Percentiles rank a stretch among this genome's conserved stretches.
Evolutionary conservation across 805 yeast species (phyloP).

Genomic region (Cyberlindnera nakhonratchasimensis): DNA sequence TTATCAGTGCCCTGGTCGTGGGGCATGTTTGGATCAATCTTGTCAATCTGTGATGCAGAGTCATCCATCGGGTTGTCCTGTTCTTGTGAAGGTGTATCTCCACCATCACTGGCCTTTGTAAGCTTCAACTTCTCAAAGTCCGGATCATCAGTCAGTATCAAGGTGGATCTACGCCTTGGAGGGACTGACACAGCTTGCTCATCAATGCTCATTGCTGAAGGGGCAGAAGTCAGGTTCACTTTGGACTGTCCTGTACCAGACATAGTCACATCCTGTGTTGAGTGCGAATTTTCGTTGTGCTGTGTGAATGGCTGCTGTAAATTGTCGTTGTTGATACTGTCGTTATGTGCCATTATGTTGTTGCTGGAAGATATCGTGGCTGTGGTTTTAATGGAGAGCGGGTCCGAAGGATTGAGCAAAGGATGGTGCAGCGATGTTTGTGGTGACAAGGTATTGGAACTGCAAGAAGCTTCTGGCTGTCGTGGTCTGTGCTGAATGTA

Average conservation of each 20-base stretch:
- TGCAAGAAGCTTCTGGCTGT: conserved; percentile 1
- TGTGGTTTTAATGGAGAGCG: conserved; percentile 9
- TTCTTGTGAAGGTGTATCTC: conserved; percentile 15
- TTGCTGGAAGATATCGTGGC: conserved; percentile 20
- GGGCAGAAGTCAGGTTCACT: conserved; percentile 22
- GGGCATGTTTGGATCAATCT: conserved; percentile 7
- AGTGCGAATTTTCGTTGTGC: conserved; percentile 12
- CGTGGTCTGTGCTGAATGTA: neutral
- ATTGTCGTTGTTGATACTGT: conserved; percentile 1
- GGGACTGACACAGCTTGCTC: conserved; percentile 12
- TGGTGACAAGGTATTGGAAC: conserved; percentile 6
- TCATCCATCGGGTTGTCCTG: conserved; percentile 9
- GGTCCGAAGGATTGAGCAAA: conserved; percentile 17
- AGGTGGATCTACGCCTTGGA: conserved; percentile 61
- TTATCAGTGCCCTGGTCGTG: conserved; percentile 3
- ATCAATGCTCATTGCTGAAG: conserved; percentile 28
- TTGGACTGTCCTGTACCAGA: conserved; percentile 26
- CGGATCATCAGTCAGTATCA: conserved; percentile 66
- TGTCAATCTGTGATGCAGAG: conserved; percentile 12
- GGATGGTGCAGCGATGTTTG: conserved; percentile 20
- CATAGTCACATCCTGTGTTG: conserved; percentile 28
- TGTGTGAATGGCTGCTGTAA: conserved; percentile 5
- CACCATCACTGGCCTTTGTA: conserved; percentile 30
- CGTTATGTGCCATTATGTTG: conserved; percentile 22
- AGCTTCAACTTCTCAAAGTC: conserved; percentile 51